Base-by-base conservation (phyloP, 228 moss, liverwort and hornwort genomes). In the Sphagnum fallax region DNA sequence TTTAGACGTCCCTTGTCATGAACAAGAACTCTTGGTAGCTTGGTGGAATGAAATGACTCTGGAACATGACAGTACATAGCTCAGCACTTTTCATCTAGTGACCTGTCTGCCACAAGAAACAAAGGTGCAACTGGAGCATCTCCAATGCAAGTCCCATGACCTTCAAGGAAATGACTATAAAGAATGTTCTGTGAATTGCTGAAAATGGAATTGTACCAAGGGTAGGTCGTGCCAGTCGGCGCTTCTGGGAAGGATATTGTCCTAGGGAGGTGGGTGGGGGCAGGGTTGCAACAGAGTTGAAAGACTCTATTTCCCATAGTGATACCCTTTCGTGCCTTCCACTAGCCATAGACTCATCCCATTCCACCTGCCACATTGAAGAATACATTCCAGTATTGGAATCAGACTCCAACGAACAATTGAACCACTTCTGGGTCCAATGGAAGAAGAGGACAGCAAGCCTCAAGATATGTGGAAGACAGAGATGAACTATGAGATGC, bases 301-400 rank as follows among this genome's bases (percentile, higher is more conserved):
- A 75, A 0, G 65, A 52, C 4, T 62, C 16, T 0, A 79, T 65
- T 51, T 79, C 79, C 79, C 79, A 79, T 0, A 72, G 79, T 13
- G 79, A 79, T 0, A 75, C 63, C 15, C 75, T 65, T 15, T 79
- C 75, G 2, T 75, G 75, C 69, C 68, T 72, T 16, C 72, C 75
- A 60, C 8, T 59, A 50, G 75, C 66, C 7, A 49, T 49, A 65
- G 66, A 61, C 14, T 79, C 79, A 48, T 79, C 79, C 75, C 75
- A 79, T 6, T 62, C 69, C 0, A 79, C 79, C 79, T 79, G 67
- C 8, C 7, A 53, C 16, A 16, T 52, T 5, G 32, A 32, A 32
- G 32, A 32, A 32, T 32, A 32, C 32, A 32, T 32, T 32, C 32
- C 32, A 32, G 32, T 2, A 32, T 32, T 32, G 32, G 32, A 32